Evolutionary conservation across 176 grass and related monocot genomes (phyloP).

Genomic region (Cocos nucifera): DNA sequence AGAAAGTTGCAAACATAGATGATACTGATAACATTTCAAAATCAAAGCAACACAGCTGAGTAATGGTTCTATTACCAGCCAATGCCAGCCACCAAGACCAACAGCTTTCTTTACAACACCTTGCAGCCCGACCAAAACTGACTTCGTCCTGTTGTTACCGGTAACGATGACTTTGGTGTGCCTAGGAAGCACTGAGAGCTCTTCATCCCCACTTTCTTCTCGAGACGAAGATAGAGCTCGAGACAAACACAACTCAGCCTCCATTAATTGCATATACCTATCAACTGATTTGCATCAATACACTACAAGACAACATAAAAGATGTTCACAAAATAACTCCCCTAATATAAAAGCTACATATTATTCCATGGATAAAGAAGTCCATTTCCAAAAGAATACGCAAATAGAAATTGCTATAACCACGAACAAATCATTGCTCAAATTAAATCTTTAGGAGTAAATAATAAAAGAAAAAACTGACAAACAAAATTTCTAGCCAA

Average conservation of each 20-base stretch:
- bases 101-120: slow-evolving; percentile 20
- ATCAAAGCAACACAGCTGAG: background rate
- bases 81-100: slow-evolving; percentile 19
- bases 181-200: slow-evolving; percentile 16
- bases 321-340: too few relatives aligned
- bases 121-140: slow-evolving; percentile 16
- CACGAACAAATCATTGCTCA: too few relatives aligned
- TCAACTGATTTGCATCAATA: background rate
- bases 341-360: too few relatives aligned
- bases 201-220: slow-evolving; percentile 16
- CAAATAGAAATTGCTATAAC: too few relatives aligned
- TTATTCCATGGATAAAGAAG: too few relatives aligned
- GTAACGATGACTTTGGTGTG: slow-evolving; percentile 20
- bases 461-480: too few relatives aligned
- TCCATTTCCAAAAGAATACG: too few relatives aligned
- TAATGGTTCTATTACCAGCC: slow-evolving; percentile 4
- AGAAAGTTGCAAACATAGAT: too few relatives aligned
- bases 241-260: slow-evolving; percentile 7
- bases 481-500: too few relatives aligned
- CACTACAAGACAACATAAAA: too few relatives aligned
- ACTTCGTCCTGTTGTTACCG: slow-evolving; percentile 20
- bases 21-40: too few relatives aligned
- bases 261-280: background rate
- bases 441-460: too few relatives aligned
- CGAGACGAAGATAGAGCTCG: background rate